phyloP scores from a whole-genome alignment of 805 yeast genomes.

The Cyberlindnera amylophila region DNA sequence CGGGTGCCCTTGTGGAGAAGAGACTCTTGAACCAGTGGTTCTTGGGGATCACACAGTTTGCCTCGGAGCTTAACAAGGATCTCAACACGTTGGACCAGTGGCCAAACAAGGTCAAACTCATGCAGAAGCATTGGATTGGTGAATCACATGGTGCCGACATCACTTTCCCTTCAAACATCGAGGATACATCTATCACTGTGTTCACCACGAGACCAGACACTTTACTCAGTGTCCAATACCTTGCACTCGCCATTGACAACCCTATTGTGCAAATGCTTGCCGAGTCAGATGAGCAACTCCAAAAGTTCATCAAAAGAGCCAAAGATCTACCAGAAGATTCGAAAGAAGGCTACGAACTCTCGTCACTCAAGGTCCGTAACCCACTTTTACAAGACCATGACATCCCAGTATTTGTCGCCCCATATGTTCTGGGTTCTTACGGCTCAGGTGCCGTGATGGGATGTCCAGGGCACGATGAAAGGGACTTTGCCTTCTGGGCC shows the following conservation, averaged over 20 bases:
- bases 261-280: slow-evolving; percentile 46
- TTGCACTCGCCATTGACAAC: slow-evolving; percentile 76
- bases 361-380: slow-evolving; percentile 41
- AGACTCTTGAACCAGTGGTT: slow-evolving; percentile 87
- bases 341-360: slow-evolving; percentile 56
- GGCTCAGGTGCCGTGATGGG: slow-evolving; percentile 98
- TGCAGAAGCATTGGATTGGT: slow-evolving; percentile 97
- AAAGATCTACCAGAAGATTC: slow-evolving; percentile 42
- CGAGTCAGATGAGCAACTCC: slow-evolving; percentile 36
- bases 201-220: slow-evolving; percentile 94
- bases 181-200: slow-evolving; percentile 37
- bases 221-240: slow-evolving; percentile 71
- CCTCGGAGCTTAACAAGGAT: slow-evolving; percentile 63
- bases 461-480: slow-evolving; percentile 87
- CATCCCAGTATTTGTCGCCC: slow-evolving; percentile 83
- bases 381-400: slow-evolving; percentile 50
- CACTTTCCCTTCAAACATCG: slow-evolving; percentile 37
- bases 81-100: slow-evolving; percentile 59
- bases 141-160: slow-evolving; percentile 77
- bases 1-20: slow-evolving; percentile 93
- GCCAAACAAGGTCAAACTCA: slow-evolving; percentile 85
- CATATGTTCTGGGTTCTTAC: slow-evolving; percentile 79
- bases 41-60: slow-evolving; percentile 81
- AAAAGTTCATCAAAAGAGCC: slow-evolving; percentile 40
- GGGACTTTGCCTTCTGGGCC: slow-evolving; percentile 83